Evolutionary conservation across 495 filamentous ascomycete genomes (phyloP).

Genomic region (Penicillium bovifimosum): DNA sequence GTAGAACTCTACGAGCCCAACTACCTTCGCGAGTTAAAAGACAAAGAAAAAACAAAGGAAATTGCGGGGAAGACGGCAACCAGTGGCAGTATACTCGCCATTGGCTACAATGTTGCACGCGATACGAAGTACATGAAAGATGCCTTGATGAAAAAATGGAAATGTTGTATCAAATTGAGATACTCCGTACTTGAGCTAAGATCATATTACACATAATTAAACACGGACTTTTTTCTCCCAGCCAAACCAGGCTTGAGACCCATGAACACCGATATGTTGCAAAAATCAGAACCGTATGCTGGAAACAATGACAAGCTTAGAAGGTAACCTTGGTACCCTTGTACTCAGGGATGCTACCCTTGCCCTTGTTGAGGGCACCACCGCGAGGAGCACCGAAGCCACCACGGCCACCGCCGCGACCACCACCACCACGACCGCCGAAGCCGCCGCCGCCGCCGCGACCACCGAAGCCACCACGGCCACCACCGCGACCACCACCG

Average conservation of each 20-base stretch:
- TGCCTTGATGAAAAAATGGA: not conserved
- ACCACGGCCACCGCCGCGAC: constrained; percentile 49
- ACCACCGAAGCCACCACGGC: constrained; percentile 48
- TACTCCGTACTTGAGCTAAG: constrained; percentile 12
- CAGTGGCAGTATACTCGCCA: not conserved
- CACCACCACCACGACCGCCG: constrained; percentile 49
- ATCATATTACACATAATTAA: constrained; percentile 16
- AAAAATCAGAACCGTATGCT: constrained; percentile 11
- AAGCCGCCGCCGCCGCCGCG: constrained; percentile 45
- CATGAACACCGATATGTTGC: constrained; percentile 18
- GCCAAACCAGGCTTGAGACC: constrained; percentile 9
- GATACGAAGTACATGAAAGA: not conserved
- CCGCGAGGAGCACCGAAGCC: constrained; percentile 46
- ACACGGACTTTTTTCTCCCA: constrained; percentile 18
- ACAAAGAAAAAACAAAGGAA: not conserved
- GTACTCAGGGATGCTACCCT: constrained; percentile 77
- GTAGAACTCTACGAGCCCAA: no score
- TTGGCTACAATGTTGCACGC: not conserved
- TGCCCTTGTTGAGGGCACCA: constrained; percentile 50
- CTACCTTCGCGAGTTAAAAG: not conserved
- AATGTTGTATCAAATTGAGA: constrained; percentile 17
- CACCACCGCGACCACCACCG: constrained; percentile 49
- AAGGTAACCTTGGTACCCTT: constrained; percentile 91
- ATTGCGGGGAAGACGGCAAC: constrained; percentile 2
- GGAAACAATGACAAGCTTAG: constrained; percentile 37